Percentiles rank a stretch among this genome's conserved stretches.
Evolutionary conservation across 2,329 filamentous ascomycete species (phyloP).

Genomic region (Penicillium griseofulvum): DNA sequence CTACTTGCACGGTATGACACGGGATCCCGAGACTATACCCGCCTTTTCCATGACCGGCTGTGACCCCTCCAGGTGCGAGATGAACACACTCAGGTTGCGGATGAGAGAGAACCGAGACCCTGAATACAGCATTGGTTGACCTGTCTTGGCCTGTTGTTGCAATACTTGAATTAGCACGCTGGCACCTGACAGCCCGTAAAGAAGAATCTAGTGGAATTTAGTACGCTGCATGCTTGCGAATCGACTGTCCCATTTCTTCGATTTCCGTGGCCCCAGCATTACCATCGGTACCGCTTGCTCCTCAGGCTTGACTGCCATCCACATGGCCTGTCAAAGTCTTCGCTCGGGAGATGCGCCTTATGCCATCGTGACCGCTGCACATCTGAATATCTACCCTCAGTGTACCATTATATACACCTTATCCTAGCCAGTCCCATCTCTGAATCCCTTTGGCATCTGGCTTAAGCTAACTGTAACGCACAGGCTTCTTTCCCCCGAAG

Average conservation of each 20-base stretch:
- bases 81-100: too few species aligned
- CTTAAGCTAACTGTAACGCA: neutral
- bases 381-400: neutral
- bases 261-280: slow-evolving; percentile 28
- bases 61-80: neutral
- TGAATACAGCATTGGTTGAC: too few species aligned
- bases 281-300: slow-evolving; percentile 31
- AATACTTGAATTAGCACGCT: too few species aligned
- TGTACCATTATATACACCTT: neutral
- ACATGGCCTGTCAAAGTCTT: slow-evolving; percentile 29
- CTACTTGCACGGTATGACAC: neutral
- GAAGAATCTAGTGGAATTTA: too few species aligned
- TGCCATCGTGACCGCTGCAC: neutral
- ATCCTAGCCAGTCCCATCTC: neutral
- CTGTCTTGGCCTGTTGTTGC: too few species aligned
- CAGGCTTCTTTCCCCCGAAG: neutral
- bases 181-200: too few species aligned
- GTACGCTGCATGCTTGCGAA: slow-evolving; percentile 8
- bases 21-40: neutral
- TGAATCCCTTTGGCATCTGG: neutral
- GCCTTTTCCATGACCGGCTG: slow-evolving; percentile 17
- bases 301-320: slow-evolving; percentile 23
- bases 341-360: slow-evolving; percentile 20
- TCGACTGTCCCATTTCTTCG: slow-evolving; percentile 34
- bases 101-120: too few species aligned